Base-by-base conservation (phyloP, 345 rosid genomes). In the Citrus hindsii region DNA sequence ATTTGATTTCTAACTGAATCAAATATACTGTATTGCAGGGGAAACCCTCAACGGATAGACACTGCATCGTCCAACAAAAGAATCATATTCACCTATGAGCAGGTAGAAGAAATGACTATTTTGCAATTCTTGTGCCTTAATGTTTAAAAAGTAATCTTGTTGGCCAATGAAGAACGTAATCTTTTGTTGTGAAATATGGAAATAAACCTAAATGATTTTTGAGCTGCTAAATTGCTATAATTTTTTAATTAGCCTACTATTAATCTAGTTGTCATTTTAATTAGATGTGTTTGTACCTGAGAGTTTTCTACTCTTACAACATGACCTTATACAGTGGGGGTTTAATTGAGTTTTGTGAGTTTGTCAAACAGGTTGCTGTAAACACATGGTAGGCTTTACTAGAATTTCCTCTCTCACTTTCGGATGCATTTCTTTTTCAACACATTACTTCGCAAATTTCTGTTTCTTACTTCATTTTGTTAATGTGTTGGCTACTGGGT, bases 1-100 rank as follows among this genome's bases (percentile, higher is more conserved):
- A 28, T 69, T 53, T 69, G 62, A 60, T 63, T 33, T 71, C 48
- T 42, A 18, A 68, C 73, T 67, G 40, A 67, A 69, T 67, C 35
- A 42, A n/a, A 63, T 61, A 37, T 82, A 79, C 35, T 80, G 35
- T 82, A 37, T 86, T 87, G 78, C 87, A 95, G 98, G 83, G 93
- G 91, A 83, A 95, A 95, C 82, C 98, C 98, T 74, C 99, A 95
- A 87, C 89, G 99, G 83, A 90, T 95, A 85, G 99, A 95, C 79
- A 75, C 87, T 63, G 80, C 84, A 38, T 86, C 87, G 74, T 87
- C 97, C 79, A 91, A 89, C 79, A 95, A 95, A 89, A 88, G 97
- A 67, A 90, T 93, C 78, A 85, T 88, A 83, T 90, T 91, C 84
- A 91, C 92, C 74, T 92, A 95, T 71, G 97, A 95, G 86, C 99